Evolutionary conservation across 768 basidiomycete species (phyloP).

Genomic region (Pisolithus sp.): DNA sequence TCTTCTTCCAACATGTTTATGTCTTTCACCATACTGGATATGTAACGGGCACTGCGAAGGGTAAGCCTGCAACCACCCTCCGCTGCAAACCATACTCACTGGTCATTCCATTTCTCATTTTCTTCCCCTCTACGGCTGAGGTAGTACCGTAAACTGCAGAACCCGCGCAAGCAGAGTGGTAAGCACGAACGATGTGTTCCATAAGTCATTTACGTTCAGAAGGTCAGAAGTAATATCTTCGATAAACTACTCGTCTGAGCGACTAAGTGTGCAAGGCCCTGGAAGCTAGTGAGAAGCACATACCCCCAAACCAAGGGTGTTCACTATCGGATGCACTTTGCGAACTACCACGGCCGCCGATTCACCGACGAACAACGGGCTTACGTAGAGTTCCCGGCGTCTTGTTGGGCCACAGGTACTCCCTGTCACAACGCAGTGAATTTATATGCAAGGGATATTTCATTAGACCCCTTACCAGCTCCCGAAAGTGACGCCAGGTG

Average conservation of each 20-base stretch:
- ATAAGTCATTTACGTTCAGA: not conserved
- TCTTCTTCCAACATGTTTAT: not conserved
- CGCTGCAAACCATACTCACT: not conserved
- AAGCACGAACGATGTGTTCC: not conserved
- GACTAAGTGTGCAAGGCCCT: not conserved
- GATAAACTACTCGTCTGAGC: not conserved
- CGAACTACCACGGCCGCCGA: not conserved
- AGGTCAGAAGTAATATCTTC: not conserved
- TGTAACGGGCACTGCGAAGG: not conserved
- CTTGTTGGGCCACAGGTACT: no score
- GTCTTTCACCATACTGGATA: not conserved
- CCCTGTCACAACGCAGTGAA: no score
- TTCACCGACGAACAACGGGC: no score
- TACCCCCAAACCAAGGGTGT: not conserved
- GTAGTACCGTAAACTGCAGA: not conserved
- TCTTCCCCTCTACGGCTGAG: not conserved
- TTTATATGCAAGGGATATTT: no score
- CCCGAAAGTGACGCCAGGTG: not conserved
- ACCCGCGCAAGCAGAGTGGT: not conserved
- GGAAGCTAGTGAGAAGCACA: not conserved
- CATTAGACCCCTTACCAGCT: not conserved
- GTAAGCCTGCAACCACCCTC: not conserved
- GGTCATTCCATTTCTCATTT: no score
- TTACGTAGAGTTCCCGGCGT: no score
- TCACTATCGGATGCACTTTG: not conserved